Percentiles rank a stretch among this genome's conserved stretches.
phyloP scores from a whole-genome alignment of 208 protist species.

The Herpetomonas muscarum region DNA sequence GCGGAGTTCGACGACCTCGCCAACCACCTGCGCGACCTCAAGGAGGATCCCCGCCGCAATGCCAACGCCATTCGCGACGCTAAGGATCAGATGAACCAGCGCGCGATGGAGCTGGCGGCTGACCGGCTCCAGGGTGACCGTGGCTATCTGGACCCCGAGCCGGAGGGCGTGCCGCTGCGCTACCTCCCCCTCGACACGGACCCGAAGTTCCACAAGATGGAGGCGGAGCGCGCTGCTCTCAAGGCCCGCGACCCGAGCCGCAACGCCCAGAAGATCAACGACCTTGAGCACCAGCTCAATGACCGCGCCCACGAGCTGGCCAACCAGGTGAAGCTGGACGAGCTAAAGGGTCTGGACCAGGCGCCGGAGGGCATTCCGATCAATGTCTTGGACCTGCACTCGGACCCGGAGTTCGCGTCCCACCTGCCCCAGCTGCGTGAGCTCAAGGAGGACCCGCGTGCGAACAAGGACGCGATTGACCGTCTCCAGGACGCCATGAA shows the following conservation, averaged over 20 bases:
- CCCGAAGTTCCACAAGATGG: conserved; percentile 54
- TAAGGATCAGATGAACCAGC: conserved; percentile 65
- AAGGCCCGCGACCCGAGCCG: conserved; percentile 54
- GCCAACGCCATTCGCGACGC: conserved; percentile 27
- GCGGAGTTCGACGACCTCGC: conserved; percentile 49
- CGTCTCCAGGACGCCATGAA: conserved; percentile 34
- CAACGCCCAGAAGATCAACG: conserved; percentile 50
- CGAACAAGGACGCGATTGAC: conserved; percentile 28
- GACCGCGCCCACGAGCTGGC: conserved; percentile 59
- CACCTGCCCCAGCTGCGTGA: conserved; percentile 43
- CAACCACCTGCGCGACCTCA: conserved; percentile 32
- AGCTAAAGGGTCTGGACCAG: conserved; percentile 52
- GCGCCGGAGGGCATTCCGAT: conserved; percentile 61
- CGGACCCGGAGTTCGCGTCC: conserved; percentile 41
- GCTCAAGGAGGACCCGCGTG: conserved; percentile 51
- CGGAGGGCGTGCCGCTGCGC: conserved; percentile 53
- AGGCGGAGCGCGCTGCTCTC: conserved; percentile 60
- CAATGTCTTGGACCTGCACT: conserved; percentile 41
- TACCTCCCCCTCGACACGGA: conserved; percentile 64
- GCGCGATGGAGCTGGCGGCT: conserved; percentile 53
- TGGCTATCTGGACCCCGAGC: conserved; percentile 46
- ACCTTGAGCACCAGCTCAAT: conserved; percentile 64
- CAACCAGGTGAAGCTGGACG: conserved; percentile 57
- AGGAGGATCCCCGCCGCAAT: conserved; percentile 33
- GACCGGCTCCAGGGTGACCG: conserved; percentile 41